Evolutionary conservation across 176 grass and related monocot genomes (phyloP).

Genomic region (Oryza officinalis): DNA sequence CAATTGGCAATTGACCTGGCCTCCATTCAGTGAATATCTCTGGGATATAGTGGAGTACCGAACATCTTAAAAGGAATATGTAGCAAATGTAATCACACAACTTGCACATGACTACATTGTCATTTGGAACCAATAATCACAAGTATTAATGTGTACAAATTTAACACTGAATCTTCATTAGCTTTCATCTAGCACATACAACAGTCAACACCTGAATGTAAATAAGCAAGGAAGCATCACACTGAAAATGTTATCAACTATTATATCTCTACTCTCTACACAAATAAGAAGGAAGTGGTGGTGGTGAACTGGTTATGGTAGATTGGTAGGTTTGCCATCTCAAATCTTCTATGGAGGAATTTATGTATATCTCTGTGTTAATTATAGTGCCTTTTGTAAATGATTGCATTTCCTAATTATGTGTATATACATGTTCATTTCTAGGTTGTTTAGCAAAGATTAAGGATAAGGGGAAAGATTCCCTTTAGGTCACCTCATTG

Average conservation of each 20-base stretch:
- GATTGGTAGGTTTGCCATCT: not conserved
- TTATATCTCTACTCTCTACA: not conserved
- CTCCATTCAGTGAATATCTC: slow-evolving; percentile 13
- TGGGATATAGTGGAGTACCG: not conserved
- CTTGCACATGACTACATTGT: not conserved
- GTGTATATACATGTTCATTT: too few relatives aligned
- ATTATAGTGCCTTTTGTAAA: not conserved
- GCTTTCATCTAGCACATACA: not conserved
- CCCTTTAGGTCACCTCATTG: too few relatives aligned
- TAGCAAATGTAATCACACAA: slow-evolving; percentile 18
- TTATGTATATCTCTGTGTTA: not conserved
- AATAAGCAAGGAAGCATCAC: not conserved
- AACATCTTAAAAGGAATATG: slow-evolving; percentile 10
- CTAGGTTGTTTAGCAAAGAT: too few relatives aligned
- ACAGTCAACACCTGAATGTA: not conserved
- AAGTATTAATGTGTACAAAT: not conserved
- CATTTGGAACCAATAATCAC: not conserved
- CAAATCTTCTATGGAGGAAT: not conserved
- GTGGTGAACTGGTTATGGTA: not conserved
- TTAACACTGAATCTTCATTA: not conserved
- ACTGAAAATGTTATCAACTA: not conserved
- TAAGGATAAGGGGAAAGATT: too few relatives aligned
- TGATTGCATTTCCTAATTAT: not conserved
- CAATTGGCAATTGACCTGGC: slow-evolving; percentile 13
- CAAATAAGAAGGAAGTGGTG: not conserved